Percentiles rank a stretch among this genome's conserved stretches.
These are phyloP conservation scores for Leccinum pellstonianum DNA, from an alignment of 768 basidiomycete genomes.

Conservation along the genomic window DNA sequence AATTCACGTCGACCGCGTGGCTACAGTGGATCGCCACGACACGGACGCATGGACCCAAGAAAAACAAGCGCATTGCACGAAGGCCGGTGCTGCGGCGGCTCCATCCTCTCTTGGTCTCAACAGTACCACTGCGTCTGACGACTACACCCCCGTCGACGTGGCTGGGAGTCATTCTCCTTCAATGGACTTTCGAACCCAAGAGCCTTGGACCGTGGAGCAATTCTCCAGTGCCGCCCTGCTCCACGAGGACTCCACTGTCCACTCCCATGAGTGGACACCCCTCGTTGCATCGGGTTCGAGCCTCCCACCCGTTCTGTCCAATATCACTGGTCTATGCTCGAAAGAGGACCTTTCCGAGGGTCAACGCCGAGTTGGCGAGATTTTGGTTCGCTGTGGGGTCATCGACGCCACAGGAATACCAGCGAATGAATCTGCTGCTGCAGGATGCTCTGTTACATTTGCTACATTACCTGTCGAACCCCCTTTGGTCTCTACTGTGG, in stretches of 20 bases:
- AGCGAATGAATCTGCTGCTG: background rate
- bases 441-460: background rate
- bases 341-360: slow-evolving; percentile 16
- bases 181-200: slow-evolving; percentile 9
- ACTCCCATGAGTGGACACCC: slow-evolving; percentile 2
- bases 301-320: background rate
- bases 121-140: background rate
- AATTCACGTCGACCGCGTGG: slow-evolving; percentile 22
- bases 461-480: background rate
- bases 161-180: background rate
- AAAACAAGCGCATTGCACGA: slow-evolving; percentile 10
- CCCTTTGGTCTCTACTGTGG: background rate
- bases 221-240: background rate
- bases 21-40: slow-evolving; percentile 25
- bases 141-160: background rate
- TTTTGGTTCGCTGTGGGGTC: slow-evolving; percentile 22
- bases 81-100: slow-evolving; percentile 7
- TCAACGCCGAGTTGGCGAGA: slow-evolving; percentile 18
- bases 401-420: slow-evolving; percentile 6
- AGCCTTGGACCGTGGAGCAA: slow-evolving; percentile 1
- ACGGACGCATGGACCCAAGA: slow-evolving; percentile 22
- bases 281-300: slow-evolving; percentile 7
- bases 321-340: background rate
- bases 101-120: slow-evolving; percentile 14
- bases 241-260: background rate